Percentiles rank a stretch among this genome's conserved stretches.
These are phyloP conservation scores for Phaeosphaeriaceae sp. DNA, from an alignment of 2,329 filamentous ascomycete genomes.

Conservation along the genomic window DNA sequence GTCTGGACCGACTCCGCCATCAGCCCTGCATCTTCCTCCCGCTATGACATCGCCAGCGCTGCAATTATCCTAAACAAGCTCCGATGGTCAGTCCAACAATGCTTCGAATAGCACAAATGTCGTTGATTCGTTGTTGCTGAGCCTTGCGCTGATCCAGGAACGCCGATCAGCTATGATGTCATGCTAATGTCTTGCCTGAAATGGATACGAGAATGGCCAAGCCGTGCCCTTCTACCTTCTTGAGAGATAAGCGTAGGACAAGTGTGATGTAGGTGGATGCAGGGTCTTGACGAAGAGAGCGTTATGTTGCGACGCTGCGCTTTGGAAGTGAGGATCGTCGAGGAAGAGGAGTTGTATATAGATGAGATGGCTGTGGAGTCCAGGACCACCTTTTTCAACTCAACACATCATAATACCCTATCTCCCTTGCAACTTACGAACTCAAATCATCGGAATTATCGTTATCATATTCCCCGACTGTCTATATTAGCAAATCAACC, in stretches of 20 bases:
- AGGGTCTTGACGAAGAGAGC: background rate
- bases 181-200: background rate
- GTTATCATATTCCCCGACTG: too few species aligned
- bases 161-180: constrained; percentile 1
- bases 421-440: too few species aligned
- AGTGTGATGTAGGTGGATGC: background rate
- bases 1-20: background rate
- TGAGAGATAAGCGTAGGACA: background rate
- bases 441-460: too few species aligned
- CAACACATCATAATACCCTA: background rate
- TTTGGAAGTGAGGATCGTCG: background rate
- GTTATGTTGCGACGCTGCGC: background rate
- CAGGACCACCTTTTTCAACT: background rate
- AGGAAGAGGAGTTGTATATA: background rate
- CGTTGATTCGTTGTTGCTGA: background rate
- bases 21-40: background rate
- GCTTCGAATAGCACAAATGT: background rate
- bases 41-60: background rate
- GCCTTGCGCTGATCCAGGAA: background rate
- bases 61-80: background rate
- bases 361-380: background rate
- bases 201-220: background rate
- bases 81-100: background rate
- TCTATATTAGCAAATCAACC: too few species aligned
- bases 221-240: background rate